Evolutionary conservation across 257 asterid species (phyloP).

Genomic region (Gentiana dahurica): DNA sequence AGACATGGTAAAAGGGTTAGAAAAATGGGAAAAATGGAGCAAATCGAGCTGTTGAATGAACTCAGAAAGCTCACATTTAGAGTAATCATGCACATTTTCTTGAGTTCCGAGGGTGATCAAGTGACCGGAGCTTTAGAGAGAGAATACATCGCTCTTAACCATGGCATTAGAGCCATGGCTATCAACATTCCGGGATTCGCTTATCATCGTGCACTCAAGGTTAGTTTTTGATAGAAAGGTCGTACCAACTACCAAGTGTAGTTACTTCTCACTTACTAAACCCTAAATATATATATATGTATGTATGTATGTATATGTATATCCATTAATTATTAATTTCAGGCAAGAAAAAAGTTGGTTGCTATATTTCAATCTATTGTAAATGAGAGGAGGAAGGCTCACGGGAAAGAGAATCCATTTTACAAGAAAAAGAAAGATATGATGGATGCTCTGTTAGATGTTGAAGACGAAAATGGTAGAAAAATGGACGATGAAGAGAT

Average conservation of each 20-base stretch:
- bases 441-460: constrained; percentile 72
- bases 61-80: constrained; percentile 69
- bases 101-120: constrained; percentile 59
- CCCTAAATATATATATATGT: too few species aligned
- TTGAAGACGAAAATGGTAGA: constrained; percentile 58
- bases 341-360: constrained; percentile 85
- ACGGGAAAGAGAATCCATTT: constrained; percentile 12
- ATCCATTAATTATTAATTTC: constrained; percentile 8
- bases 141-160: constrained; percentile 65
- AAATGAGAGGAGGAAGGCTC: constrained; percentile 35
- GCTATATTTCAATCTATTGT: constrained; percentile 47
- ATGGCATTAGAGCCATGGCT: constrained; percentile 89
- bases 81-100: constrained; percentile 66
- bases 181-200: constrained; percentile 85
- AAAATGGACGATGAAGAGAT: constrained; percentile 64
- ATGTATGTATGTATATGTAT: too few species aligned
- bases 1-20: too few species aligned
- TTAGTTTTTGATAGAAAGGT: constrained; percentile 3
- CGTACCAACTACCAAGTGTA: too few species aligned
- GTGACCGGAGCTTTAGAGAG: constrained; percentile 64
- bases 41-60: neutral
- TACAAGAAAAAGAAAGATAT: constrained; percentile 44
- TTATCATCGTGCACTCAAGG: constrained; percentile 78
- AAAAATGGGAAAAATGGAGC: too few species aligned
- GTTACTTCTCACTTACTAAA: too few species aligned